These are phyloP conservation scores for Tricholoma matsutake DNA, from an alignment of 768 basidiomycete species.

Conservation along the genomic window DNA sequence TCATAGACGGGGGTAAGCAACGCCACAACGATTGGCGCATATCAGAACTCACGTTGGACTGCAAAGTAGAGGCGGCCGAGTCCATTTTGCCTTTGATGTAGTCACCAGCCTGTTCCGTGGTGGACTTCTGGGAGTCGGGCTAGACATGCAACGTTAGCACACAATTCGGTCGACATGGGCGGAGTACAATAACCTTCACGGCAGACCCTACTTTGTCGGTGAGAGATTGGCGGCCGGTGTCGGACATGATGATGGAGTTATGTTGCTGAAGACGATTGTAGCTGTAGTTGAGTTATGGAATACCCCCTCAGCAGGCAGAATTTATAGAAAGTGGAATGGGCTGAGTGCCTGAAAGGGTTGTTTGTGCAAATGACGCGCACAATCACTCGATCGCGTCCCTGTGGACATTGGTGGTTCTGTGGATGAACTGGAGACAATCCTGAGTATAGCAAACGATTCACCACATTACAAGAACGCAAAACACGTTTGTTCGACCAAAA, in stretches of 20 bases:
- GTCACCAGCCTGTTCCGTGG: constrained; percentile 49
- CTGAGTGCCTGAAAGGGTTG: not conserved
- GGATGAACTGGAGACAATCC: not conserved
- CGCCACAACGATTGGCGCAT: not conserved
- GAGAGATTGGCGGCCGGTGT: constrained; percentile 53
- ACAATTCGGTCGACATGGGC: not conserved
- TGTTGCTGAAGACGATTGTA: not conserved
- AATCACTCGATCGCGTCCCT: not conserved
- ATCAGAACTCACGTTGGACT: constrained; percentile 41
- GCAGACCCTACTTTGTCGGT: constrained; percentile 53
- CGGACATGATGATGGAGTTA: constrained; percentile 42
- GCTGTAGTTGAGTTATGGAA: not conserved
- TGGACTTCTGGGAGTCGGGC: constrained; percentile 61
- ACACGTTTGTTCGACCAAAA: not conserved
- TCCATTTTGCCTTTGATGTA: constrained; percentile 45
- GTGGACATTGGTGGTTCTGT: not conserved
- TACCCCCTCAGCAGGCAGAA: not conserved
- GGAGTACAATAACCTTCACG: constrained; percentile 39
- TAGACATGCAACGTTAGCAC: constrained; percentile 16
- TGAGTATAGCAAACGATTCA: not conserved
- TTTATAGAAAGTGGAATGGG: not conserved
- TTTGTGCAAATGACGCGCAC: not conserved
- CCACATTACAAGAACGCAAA: not conserved
- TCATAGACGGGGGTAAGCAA: not conserved
- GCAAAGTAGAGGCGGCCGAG: constrained; percentile 42